Conservation (phyloP, 1,139 yeast genomes). For the Sugiyamaella grinbergsii region DNA sequence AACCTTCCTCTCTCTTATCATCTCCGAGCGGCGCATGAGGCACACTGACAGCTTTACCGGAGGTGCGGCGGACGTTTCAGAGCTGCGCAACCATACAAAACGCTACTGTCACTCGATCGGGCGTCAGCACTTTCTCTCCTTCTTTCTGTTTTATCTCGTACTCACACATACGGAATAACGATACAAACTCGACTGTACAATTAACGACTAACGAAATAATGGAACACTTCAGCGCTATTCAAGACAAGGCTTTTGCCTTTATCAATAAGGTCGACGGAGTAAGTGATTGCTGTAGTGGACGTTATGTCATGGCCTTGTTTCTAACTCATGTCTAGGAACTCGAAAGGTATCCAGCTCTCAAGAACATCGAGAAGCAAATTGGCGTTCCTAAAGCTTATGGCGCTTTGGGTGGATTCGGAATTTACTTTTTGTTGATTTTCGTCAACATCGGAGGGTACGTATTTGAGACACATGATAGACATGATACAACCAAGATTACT, state of each 20-base stretch:
- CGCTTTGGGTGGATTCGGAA: constrained; percentile 61
- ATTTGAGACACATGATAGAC: too few relatives aligned
- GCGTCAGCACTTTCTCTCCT: too few relatives aligned
- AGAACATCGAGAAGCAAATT: constrained; percentile 42
- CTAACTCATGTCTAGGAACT: constrained; percentile 36
- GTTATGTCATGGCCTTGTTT: not conserved
- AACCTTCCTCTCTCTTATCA: too few relatives aligned
- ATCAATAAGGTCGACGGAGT: constrained; percentile 38
- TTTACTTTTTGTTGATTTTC: constrained; percentile 76
- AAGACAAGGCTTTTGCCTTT: constrained; percentile 36
- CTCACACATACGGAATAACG: too few relatives aligned
- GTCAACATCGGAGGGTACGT: constrained; percentile 78
- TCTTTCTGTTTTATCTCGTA: not conserved
- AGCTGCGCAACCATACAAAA: too few relatives aligned
- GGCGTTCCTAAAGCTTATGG: constrained; percentile 88
- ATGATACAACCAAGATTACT: too few relatives aligned
- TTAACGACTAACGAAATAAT: not conserved
- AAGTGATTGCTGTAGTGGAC: constrained; percentile 18
- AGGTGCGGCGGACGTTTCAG: too few relatives aligned
- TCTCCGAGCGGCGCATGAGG: too few relatives aligned
- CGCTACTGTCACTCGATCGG: too few relatives aligned
- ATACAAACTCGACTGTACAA: not conserved
- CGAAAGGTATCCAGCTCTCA: constrained; percentile 40
- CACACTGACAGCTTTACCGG: too few relatives aligned
- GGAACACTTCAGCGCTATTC: constrained; percentile 30